phyloP scores from a whole-genome alignment of 129 eudicot species.

The Gnaphalium uliginosum region DNA sequence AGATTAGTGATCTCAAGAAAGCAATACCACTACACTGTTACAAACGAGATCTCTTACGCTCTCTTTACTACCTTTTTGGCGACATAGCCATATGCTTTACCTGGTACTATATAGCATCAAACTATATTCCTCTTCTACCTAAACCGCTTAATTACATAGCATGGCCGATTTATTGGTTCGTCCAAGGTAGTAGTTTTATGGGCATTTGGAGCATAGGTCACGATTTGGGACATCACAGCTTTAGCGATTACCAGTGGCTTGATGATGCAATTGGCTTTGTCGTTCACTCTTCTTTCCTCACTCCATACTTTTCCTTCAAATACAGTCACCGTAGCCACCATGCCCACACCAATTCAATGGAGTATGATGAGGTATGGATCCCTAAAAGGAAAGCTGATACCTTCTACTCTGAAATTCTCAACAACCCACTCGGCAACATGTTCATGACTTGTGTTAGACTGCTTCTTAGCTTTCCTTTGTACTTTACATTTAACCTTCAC shows the following conservation, averaged over 20 bases:
- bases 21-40: slow-evolving; percentile 35
- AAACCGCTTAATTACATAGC: slow-evolving; percentile 31
- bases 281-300: slow-evolving; percentile 49
- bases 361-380: slow-evolving; percentile 55
- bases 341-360: slow-evolving; percentile 57
- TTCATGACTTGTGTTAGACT: slow-evolving; percentile 37
- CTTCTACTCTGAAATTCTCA: slow-evolving; percentile 44
- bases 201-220: slow-evolving; percentile 38
- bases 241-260: slow-evolving; percentile 27
- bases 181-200: slow-evolving; percentile 35
- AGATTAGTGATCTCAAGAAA: slow-evolving; percentile 33
- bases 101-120: slow-evolving; percentile 28
- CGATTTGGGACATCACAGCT: slow-evolving; percentile 30
- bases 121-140: slow-evolving; percentile 30
- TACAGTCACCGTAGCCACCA: slow-evolving; percentile 63
- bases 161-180: slow-evolving; percentile 38
- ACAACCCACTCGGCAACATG: slow-evolving; percentile 49
- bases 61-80: slow-evolving; percentile 30
- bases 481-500: slow-evolving; percentile 47
- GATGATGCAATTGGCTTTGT: slow-evolving; percentile 38
- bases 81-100: slow-evolving; percentile 35
- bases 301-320: slow-evolving; percentile 59
- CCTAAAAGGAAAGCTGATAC: slow-evolving; percentile 47
- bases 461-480: slow-evolving; percentile 52
- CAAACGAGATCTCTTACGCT: slow-evolving; percentile 24